A percentile compares a stretch with the other conserved stretches of the same genome.
phyloP scores from a whole-genome alignment of 441 rosid genomes.

The Euphorbia schlechtendalii region DNA sequence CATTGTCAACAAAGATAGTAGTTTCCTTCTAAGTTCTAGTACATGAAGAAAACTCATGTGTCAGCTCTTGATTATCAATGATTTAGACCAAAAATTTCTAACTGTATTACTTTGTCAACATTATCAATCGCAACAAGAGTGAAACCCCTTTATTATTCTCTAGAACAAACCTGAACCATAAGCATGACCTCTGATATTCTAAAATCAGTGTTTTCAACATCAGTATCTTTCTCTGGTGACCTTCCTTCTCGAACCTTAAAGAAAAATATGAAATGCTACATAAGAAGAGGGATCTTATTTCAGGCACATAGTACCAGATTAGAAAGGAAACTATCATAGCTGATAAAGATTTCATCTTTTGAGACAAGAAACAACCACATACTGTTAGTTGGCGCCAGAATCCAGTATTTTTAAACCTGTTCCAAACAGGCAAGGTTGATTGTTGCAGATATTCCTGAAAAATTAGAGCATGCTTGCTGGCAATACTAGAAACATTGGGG shows the following conservation, averaged over 20 bases:
- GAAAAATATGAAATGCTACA: conserved; percentile 2
- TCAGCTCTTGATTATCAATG: conserved; percentile 8
- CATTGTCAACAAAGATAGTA: conserved; percentile 1
- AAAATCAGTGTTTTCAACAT: conserved; percentile 35
- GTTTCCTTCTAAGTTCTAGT: conserved; percentile 3
- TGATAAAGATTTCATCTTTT: background rate
- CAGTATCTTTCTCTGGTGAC: conserved; percentile 34
- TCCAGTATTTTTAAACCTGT: conserved; percentile 73
- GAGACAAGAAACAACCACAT: conserved; percentile 22
- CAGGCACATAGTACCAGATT: conserved; percentile 15
- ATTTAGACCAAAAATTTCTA: conserved; percentile 13
- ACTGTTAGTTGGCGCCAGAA: conserved; percentile 97
- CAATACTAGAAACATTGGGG: conserved; percentile 77
- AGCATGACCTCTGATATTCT: conserved; percentile 83
- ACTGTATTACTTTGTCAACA: conserved; percentile 7
- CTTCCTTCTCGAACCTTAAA: conserved; percentile 94
- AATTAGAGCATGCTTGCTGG: conserved; percentile 63
- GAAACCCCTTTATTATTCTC: background rate
- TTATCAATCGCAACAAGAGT: background rate
- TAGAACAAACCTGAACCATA: conserved; percentile 74
- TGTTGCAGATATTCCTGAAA: conserved; percentile 73
- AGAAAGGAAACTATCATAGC: background rate
- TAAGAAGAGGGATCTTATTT: background rate
- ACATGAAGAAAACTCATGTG: conserved; percentile 12
- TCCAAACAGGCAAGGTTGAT: conserved; percentile 80